These are phyloP conservation scores for Suillus sp. DNA, from an alignment of 768 basidiomycete genomes.

Conservation along the genomic window DNA sequence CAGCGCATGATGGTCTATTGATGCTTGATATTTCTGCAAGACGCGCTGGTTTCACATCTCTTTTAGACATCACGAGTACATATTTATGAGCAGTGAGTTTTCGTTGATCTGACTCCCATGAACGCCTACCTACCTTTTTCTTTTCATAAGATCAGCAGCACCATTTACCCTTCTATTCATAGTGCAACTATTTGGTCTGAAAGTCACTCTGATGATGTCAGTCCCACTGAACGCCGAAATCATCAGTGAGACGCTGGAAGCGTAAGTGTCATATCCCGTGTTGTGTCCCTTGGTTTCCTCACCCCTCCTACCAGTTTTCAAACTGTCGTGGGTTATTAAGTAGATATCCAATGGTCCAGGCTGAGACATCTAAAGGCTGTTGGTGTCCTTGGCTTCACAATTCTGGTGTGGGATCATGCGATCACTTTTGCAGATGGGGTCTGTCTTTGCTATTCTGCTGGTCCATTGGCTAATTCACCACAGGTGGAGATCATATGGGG, in stretches of 20 bases:
- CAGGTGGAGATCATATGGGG: constrained; percentile 43
- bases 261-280: not conserved
- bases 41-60: not conserved
- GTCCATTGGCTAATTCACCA: not conserved
- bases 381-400: constrained; percentile 51
- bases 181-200: not conserved
- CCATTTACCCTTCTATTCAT: not conserved
- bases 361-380: constrained; percentile 42
- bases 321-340: not conserved
- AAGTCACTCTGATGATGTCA: not conserved
- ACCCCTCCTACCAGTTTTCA: not conserved
- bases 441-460: constrained; percentile 10
- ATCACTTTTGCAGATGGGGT: constrained; percentile 43
- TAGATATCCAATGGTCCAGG: not conserved
- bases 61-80: not conserved
- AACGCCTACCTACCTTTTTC: too few species aligned
- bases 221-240: not conserved
- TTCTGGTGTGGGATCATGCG: constrained; percentile 51
- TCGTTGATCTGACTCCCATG: not conserved
- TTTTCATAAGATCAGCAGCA: not conserved
- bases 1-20: not conserved
- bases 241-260: constrained; percentile 1
- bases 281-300: not conserved
- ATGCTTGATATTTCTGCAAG: not conserved
- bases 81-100: not conserved